Percentiles rank a stretch among this genome's conserved stretches.
Evolutionary conservation across 768 basidiomycete species (phyloP).

Genomic region (Panus rudis): DNA sequence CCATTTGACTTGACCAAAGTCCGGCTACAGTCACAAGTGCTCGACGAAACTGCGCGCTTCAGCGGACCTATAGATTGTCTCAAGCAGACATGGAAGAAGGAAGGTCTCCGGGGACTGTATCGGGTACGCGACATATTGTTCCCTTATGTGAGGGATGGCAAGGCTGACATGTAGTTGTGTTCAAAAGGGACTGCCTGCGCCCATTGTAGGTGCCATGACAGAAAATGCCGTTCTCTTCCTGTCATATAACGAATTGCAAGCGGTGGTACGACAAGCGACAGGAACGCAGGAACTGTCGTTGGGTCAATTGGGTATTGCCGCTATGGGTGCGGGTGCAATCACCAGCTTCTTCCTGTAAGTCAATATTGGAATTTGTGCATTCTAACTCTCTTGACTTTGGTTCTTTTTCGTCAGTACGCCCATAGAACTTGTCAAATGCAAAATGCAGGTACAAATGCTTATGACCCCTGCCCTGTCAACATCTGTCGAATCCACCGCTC

Average conservation of each 20-base stretch:
- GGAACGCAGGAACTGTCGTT: slow-evolving; percentile 44
- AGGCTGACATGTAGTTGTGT: neutral
- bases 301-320: slow-evolving; percentile 69
- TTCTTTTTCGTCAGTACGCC: slow-evolving; percentile 54
- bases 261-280: slow-evolving; percentile 40
- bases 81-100: slow-evolving; percentile 67
- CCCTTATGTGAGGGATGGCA: neutral
- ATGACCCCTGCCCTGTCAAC: slow-evolving; percentile 23
- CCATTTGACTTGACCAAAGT: slow-evolving; percentile 96
- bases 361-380: too few relatives aligned
- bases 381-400: slow-evolving; percentile 1
- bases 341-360: slow-evolving; percentile 84
- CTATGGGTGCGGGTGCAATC: slow-evolving; percentile 78
- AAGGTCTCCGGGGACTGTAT: slow-evolving; percentile 83
- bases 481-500: slow-evolving; percentile 10
- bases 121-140: slow-evolving; percentile 45
- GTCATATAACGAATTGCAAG: slow-evolving; percentile 73
- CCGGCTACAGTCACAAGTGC: slow-evolving; percentile 84
- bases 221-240: slow-evolving; percentile 90
- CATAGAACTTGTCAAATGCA: slow-evolving; percentile 92
- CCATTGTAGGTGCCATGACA: slow-evolving; percentile 84
- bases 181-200: slow-evolving; percentile 74
- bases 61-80: slow-evolving; percentile 87
- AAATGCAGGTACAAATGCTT: slow-evolving; percentile 96
- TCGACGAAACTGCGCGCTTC: slow-evolving; percentile 65